Base-by-base conservation (phyloP, 2,329 filamentous ascomycete genomes). In the Macrophomina pseudophaseolina region DNA sequence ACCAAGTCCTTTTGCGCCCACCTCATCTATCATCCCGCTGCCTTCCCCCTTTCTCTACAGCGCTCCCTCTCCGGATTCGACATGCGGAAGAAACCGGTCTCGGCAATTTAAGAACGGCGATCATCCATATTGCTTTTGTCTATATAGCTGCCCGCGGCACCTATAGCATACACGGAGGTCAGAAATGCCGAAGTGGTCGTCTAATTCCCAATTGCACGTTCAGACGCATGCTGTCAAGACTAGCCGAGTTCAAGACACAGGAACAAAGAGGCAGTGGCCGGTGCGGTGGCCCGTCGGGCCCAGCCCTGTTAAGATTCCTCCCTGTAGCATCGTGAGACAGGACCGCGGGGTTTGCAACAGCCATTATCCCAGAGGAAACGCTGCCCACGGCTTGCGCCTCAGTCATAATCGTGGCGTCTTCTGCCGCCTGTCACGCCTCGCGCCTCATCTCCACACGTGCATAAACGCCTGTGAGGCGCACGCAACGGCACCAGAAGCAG, bases 281-380 rank as follows among this genome's bases (percentile, higher is more conserved):
- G 58, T 62, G 58, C 30, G 30, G 32, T 62, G 44, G 58, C 44
- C 58, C 44, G 58, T 28, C 58, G 44, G 56, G 35, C 30, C 42
- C 42, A 44, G 14, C 9, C 4, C 30, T 5, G 11, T 28, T 49
- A 49, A 62, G 32, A 62, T 62, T 49, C 46, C 30, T 44, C 11
- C 46, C 32, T 48, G 58, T 62, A 38, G 58, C 58, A 62, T 62
- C 58, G 44, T 62, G 58, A 62, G 58, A 62, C 58, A 62, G 58
- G 58, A 62, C 42, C 44, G 58, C 56, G 56, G 56, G 56, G 56
- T 48, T 23, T 60, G 56, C 40, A 42, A 60, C 58, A 62, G 58
- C 58, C 58, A 62, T 62, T 3, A 62, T 62, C 58, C 58, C 58
- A 49, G 58, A 51, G 44, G n/a, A 38, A 49, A 62, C 32, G 33